Conservation (phyloP, 2,329 filamentous ascomycete species). For the Arthrobotrys pseudoclavata region DNA sequence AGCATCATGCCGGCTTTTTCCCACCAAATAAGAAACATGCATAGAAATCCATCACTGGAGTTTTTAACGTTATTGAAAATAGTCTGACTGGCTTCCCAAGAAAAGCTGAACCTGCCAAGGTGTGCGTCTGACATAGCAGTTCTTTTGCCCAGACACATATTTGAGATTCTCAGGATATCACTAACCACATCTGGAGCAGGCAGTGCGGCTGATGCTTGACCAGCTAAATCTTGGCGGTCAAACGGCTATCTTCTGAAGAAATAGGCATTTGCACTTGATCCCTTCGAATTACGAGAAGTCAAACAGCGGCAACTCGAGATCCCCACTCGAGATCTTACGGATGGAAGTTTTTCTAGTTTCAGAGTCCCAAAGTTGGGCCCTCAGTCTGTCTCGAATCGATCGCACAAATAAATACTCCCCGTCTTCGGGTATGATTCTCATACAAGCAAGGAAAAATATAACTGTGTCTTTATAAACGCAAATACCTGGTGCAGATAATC, state of each 20-base stretch:
- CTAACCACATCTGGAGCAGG: constrained; percentile 57
- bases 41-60: constrained; percentile 37
- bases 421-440: neutral
- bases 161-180: constrained; percentile 56
- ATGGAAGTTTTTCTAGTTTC: neutral
- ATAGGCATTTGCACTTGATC: constrained; percentile 45
- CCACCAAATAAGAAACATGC: constrained; percentile 17
- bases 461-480: constrained; percentile 2
- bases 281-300: constrained; percentile 24
- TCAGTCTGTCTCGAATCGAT: neutral
- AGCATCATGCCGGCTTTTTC: constrained; percentile 29
- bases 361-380: neutral
- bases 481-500: constrained; percentile 33
- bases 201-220: constrained; percentile 58
- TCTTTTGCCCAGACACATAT: constrained; percentile 30
- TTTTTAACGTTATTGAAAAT: constrained; percentile 59
- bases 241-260: constrained; percentile 42
- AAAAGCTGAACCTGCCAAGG: constrained; percentile 56
- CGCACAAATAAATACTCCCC: neutral
- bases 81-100: constrained; percentile 51
- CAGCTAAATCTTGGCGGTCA: constrained; percentile 42
- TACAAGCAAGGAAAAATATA: constrained; percentile 2
- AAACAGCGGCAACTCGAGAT: neutral
- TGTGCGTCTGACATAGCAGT: constrained; percentile 50
- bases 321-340: neutral